Evolutionary conservation across 805 yeast species (phyloP).

Genomic region (Ogataea ramenticola): DNA sequence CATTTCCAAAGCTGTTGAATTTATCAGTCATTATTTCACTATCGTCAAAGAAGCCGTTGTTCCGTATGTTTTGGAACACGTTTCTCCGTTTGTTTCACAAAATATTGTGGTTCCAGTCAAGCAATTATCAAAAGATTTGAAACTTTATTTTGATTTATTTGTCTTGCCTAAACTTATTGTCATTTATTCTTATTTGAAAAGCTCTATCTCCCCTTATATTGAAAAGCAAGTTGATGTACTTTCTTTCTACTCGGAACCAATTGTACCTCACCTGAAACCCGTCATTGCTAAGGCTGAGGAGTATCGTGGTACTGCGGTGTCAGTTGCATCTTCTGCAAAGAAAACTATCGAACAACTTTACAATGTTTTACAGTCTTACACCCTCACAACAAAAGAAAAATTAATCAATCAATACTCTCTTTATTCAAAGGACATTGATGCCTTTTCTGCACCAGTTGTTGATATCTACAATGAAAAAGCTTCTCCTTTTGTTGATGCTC

Average conservation of each 20-base stretch:
- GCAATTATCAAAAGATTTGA: not conserved
- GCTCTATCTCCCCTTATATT: not conserved
- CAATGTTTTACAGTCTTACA: no score
- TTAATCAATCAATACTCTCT: no score
- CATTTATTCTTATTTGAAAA: not conserved
- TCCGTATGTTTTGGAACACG: not conserved
- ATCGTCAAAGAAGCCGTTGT: not conserved
- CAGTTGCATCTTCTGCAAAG: no score
- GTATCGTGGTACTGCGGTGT: no score
- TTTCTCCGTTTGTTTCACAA: not conserved
- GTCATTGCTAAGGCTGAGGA: no score
- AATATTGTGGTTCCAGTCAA: not conserved
- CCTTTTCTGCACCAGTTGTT: not conserved
- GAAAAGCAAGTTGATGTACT: not conserved
- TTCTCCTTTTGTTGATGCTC: constrained; percentile 7
- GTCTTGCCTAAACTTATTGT: not conserved
- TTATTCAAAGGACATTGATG: no score
- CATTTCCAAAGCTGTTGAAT: no score
- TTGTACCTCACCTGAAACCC: no score
- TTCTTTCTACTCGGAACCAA: no score
- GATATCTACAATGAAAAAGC: constrained; percentile 3
- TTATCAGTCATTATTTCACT: not conserved
- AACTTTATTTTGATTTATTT: not conserved
- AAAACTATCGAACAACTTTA: no score
- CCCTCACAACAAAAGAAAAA: no score